Percentiles rank a stretch among this genome's conserved stretches.
phyloP scores from a whole-genome alignment of 2,329 filamentous ascomycete species.

The Mariannaea sp. region DNA sequence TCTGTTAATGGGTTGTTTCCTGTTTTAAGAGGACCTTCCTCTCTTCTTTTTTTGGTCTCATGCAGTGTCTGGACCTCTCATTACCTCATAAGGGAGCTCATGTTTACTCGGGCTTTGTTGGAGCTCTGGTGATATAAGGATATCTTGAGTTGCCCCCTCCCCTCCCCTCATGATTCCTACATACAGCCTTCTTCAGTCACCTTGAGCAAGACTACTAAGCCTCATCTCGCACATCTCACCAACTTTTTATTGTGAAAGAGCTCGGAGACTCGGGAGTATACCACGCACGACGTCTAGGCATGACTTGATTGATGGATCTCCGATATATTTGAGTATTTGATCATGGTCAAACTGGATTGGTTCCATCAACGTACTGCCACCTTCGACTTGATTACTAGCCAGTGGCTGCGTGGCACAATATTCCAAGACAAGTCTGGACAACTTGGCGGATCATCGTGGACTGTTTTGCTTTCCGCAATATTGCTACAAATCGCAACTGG shows the following conservation, averaged over 20 bases:
- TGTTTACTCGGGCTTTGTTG: neutral
- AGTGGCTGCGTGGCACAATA: slow-evolving; percentile 26
- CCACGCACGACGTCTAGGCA: no score
- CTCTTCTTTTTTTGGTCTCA: slow-evolving; percentile 1
- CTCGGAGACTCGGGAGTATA: no score
- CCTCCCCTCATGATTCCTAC: no score
- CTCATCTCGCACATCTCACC: neutral
- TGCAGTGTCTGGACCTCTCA: neutral
- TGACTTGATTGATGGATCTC: no score
- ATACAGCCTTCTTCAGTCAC: slow-evolving; percentile 6
- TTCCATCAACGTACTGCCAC: no score
- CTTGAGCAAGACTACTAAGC: neutral
- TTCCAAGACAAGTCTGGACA: slow-evolving; percentile 29
- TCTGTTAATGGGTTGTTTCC: no score
- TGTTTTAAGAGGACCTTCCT: no score
- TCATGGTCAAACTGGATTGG: no score
- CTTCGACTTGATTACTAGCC: slow-evolving; percentile 23
- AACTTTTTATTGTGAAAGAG: neutral
- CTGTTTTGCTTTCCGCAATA: slow-evolving; percentile 13
- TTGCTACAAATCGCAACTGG: neutral
- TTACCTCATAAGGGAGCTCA: neutral
- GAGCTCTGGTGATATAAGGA: neutral
- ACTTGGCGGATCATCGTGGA: slow-evolving; percentile 9
- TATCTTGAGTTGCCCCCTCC: slow-evolving; percentile 2
- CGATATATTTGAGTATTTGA: no score